Base-by-base conservation (phyloP, 257 asterid species). In the Lavandula angustifolia region DNA sequence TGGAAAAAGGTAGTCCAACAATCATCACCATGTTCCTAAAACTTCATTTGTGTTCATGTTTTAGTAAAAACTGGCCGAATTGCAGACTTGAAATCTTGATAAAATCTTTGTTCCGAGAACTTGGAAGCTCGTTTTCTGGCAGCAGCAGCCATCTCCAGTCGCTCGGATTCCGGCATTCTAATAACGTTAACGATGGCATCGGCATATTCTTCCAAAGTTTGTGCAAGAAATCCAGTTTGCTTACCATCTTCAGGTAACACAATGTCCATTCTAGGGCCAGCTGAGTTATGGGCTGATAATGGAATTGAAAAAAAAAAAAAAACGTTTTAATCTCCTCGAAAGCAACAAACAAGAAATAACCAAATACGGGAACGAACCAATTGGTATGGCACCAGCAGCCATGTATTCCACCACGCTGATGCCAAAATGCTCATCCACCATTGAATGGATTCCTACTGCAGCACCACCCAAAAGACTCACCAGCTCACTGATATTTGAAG, bases 371-470 rank as follows among this genome's bases (percentile, higher is more conserved):
- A 43, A 79, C 90, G 0, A 34, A 87, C 97, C 96, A 67, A 94
- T 90, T 47, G 99, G 94, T 69, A 94, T 87, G 53, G 98, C 95
- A 7, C 95, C 98, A 13, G 95, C 82, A 65, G 96, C 98, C 98
- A 94, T 90, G 82, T 81, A 90, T 77, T 90, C 98, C 64, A 94
- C 99, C 43, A 90, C 95, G 49, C 99, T 69, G 58, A 94, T 94
- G 73, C 99, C 98, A 68, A 94, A 94, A 76, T 90, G 98, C 78
- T 94, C 98, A 47, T 94, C 99, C 61, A 75, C 80, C 98, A 94
- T 94, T 66, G 99, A 86, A 75, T 94, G 96, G 64, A 90, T 78
- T 55, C 99, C 97, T 3, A 81, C 86, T 50, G 86, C 68, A 9
- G 96, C 95, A 34, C 84, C 95, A 29, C 95, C 98, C 79, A 94